Conservation (phyloP, 805 yeast genomes). For the Maudiozyma turicensis region DNA sequence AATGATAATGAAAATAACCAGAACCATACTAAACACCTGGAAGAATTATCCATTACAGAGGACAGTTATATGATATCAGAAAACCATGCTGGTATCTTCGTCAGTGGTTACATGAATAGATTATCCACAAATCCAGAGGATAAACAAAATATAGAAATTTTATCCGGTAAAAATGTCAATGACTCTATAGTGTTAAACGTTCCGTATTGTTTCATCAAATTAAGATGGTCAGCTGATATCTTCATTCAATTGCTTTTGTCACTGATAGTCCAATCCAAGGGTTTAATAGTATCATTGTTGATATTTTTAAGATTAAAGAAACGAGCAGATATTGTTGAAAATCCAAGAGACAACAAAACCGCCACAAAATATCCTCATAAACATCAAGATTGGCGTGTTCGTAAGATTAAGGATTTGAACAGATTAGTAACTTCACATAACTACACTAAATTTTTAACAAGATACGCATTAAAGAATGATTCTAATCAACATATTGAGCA, state of each 20-base stretch:
- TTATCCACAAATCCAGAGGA: slow-evolving; percentile 13
- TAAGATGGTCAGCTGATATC: neutral
- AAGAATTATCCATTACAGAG: neutral
- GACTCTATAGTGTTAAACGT: neutral
- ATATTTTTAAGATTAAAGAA: neutral
- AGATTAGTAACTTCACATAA: slow-evolving; percentile 22
- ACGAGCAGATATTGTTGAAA: neutral
- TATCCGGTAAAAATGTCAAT: neutral
- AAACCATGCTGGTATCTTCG: slow-evolving; percentile 6
- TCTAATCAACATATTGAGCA: neutral
- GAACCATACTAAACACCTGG: neutral
- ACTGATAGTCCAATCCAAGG: neutral
- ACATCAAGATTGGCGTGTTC: neutral
- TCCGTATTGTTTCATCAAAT: neutral
- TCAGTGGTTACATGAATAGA: slow-evolving; percentile 19
- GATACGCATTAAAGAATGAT: slow-evolving; percentile 8
- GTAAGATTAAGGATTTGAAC: slow-evolving; percentile 10
- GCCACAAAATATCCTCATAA: neutral
- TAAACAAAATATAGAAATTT: neutral
- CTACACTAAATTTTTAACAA: slow-evolving; percentile 14
- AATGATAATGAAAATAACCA: neutral
- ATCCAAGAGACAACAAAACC: no score
- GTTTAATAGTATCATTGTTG: neutral
- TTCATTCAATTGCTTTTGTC: neutral
- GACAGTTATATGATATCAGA: neutral